These are phyloP conservation scores for Neospora caninum DNA, from an alignment of 169 alveolate genomes.

Conservation along the genomic window DNA sequence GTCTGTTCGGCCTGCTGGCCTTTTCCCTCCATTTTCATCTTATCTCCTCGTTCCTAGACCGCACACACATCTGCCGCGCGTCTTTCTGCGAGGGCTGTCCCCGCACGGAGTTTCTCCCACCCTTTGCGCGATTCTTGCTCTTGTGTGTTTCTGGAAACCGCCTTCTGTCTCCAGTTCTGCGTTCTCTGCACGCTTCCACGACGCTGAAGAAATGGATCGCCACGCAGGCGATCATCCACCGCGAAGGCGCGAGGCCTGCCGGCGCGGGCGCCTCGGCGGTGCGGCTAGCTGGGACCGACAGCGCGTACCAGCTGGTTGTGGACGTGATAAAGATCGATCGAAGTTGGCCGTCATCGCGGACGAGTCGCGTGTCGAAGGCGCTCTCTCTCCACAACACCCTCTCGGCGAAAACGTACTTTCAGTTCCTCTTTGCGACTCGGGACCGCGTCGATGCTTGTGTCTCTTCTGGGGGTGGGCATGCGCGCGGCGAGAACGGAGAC, in stretches of 20 bases:
- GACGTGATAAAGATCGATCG: conserved; percentile 22
- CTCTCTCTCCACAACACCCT: conserved; percentile 49
- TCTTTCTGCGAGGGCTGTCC: no score
- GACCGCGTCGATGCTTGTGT: not conserved
- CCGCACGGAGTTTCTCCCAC: not conserved
- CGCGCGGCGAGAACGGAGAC: not conserved
- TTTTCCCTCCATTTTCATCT: no score
- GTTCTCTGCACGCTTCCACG: not conserved
- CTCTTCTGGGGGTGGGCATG: not conserved
- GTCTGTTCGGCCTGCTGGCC: no score
- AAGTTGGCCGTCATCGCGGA: conserved; percentile 27
- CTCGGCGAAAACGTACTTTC: not conserved
- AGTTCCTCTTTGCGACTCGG: not conserved
- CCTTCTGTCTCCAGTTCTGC: conserved; percentile 20
- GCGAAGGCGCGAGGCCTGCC: not conserved
- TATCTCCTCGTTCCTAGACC: no score
- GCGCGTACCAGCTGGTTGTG: not conserved
- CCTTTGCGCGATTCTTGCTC: not conserved
- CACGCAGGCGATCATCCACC: conserved; percentile 16
- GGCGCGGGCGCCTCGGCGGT: not conserved
- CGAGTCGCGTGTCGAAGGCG: conserved; percentile 8
- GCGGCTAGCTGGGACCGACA: not conserved
- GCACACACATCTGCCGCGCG: no score
- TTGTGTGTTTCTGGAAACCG: not conserved
- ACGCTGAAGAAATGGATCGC: not conserved